Evolutionary conservation across 2,329 filamentous ascomycete species (phyloP).

Genomic region (Macroventuria anomochaeta): DNA sequence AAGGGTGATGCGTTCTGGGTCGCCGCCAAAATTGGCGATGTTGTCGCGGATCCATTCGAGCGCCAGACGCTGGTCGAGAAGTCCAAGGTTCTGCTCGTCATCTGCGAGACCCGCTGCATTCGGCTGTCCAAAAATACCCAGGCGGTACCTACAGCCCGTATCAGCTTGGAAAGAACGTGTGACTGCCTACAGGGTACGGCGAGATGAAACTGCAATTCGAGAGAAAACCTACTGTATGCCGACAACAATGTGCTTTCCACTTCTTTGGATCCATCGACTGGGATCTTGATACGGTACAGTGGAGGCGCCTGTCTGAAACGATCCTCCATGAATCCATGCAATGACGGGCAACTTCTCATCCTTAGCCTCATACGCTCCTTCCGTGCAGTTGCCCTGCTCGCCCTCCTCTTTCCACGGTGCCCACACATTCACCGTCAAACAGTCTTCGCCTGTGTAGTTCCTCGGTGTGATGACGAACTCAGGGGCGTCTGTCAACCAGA

Average conservation of each 20-base stretch:
- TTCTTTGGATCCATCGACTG: slow-evolving; percentile 40
- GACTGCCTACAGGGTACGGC: too few relatives aligned
- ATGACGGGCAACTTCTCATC: slow-evolving; percentile 53
- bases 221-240: slow-evolving; percentile 36
- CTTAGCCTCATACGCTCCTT: slow-evolving; percentile 11
- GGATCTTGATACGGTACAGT: slow-evolving; percentile 51
- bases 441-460: slow-evolving; percentile 52
- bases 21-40: slow-evolving; percentile 47
- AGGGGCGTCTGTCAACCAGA: slow-evolving; percentile 35
- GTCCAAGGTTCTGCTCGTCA: slow-evolving; percentile 47
- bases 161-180: not conserved
- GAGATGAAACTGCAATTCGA: too few relatives aligned
- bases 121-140: slow-evolving; percentile 52
- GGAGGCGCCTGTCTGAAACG: slow-evolving; percentile 54
- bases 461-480: slow-evolving; percentile 30
- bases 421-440: slow-evolving; percentile 57
- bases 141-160: slow-evolving; percentile 33
- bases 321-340: slow-evolving; percentile 58
- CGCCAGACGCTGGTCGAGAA: slow-evolving; percentile 50
- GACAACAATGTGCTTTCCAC: slow-evolving; percentile 46
- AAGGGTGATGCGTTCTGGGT: slow-evolving; percentile 48
- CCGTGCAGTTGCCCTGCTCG: slow-evolving; percentile 5
- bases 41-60: slow-evolving; percentile 52
- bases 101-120: slow-evolving; percentile 41
- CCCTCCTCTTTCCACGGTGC: slow-evolving; percentile 38